Evolutionary conservation across 148 eudicot genomes (phyloP).

Genomic region (Rhododendron henanense): DNA sequence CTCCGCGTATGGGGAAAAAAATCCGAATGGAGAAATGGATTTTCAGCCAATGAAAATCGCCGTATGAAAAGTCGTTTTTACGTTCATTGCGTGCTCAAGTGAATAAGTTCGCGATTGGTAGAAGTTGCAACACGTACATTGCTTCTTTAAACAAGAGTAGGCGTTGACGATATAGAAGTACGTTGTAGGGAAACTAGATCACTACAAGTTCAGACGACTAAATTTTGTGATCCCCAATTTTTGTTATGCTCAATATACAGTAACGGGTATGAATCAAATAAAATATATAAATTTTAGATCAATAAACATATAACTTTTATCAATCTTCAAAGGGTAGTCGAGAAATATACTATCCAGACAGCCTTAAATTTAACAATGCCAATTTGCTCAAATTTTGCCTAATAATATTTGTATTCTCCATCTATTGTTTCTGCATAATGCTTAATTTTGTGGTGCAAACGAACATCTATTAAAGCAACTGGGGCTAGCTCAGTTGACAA

Average conservation of each 20-base stretch:
- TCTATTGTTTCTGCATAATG: no score
- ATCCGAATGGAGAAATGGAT: background rate
- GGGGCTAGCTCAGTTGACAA: no score
- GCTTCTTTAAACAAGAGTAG: background rate
- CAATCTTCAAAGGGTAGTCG: background rate
- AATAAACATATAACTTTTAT: no score
- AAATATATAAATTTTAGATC: no score
- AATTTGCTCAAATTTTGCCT: background rate
- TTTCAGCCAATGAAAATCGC: background rate
- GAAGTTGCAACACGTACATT: background rate
- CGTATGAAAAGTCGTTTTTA: background rate
- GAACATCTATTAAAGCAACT: background rate
- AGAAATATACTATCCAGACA: background rate
- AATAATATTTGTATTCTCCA: no score
- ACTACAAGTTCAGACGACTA: no score
- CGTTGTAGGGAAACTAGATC: no score
- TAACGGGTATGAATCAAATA: no score
- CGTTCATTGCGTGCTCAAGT: background rate
- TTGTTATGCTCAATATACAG: no score
- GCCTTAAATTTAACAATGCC: background rate
- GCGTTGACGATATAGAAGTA: no score
- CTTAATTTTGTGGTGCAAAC: background rate
- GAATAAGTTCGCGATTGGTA: no score
- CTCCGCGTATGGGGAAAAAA: background rate
- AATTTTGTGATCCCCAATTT: no score